These are phyloP conservation scores for Fusarium nanum DNA, from an alignment of 2,329 filamentous ascomycete species.

Conservation along the genomic window DNA sequence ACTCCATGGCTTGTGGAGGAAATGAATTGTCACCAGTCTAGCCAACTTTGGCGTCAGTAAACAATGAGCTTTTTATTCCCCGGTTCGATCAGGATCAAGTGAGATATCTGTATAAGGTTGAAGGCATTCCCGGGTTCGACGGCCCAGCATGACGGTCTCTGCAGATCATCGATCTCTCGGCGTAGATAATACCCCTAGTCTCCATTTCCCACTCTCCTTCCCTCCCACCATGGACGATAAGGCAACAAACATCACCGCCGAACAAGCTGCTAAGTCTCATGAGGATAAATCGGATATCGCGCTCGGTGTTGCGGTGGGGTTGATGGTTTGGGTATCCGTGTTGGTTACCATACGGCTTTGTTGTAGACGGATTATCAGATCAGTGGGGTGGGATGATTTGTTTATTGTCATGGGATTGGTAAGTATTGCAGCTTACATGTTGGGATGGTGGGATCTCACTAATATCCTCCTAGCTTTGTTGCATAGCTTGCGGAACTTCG, in stretches of 20 bases:
- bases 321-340: slow-evolving; percentile 12
- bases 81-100: too few species aligned
- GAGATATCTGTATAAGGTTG: too few species aligned
- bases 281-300: not conserved
- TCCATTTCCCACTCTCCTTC: rapidly evolving
- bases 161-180: not conserved
- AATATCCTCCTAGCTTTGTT: not conserved
- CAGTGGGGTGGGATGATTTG: slow-evolving; percentile 24
- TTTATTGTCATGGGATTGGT: slow-evolving; percentile 15
- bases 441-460: not conserved
- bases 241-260: not conserved
- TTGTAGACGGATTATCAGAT: slow-evolving; percentile 16
- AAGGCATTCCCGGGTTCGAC: too few species aligned
- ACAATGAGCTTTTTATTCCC: not conserved
- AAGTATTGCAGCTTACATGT: rapidly evolving
- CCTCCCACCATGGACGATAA: not conserved
- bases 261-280: not conserved
- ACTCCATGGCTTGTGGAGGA: not conserved
- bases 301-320: not conserved
- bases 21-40: too few species aligned
- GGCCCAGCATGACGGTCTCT: not conserved
- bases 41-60: rapidly evolving
- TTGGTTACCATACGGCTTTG: slow-evolving; percentile 27
- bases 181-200: not conserved
- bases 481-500: slow-evolving; percentile 18